Base-by-base conservation (phyloP, 768 basidiomycete species). In the Pleurotus platypus region DNA sequence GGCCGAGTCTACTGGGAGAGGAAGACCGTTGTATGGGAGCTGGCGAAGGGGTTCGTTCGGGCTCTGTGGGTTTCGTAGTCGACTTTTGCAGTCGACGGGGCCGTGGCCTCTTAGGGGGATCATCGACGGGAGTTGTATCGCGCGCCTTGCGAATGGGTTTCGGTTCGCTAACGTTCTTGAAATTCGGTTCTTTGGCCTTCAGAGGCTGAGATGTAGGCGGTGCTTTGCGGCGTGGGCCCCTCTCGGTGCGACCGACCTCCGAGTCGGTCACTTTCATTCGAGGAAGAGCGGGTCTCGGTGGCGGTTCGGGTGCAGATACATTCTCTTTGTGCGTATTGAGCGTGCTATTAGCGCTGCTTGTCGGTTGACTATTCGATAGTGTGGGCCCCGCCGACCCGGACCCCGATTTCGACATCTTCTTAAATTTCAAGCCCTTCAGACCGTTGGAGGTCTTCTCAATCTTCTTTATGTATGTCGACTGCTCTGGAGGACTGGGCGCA, bases 371-470 rank as follows among this genome's bases (percentile, higher is more conserved):
- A 63, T 63, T 5, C 30, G 30, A 35, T 35, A 11, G 30, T 35
- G 30, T 35, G 9, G 30, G 11, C 30, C 9, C 30, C 30, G 30
- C 30, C 4, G 12, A 27, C 6, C 7, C 64, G 59, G 1, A 3
- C 30, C 24, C 30, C 15, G 20, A 55, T 26, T 61, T 64, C 57
- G 69, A 75, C 22, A 65, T 76, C 63, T 64, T 78, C 12, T 59
- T 75, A 60, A 75, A 78, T 58, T 69, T 74, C 24, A 72, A 57
- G 4, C 7, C 42, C 51, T 68, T 67, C 26, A 63, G 26, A 9
- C 12, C 49, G 22, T 27, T 51, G 22, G 66, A 58, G 24, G 58
- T 48, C 50, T 61, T 58, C n/a, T 60, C 61, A 12, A 49, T 16
- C 43, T 45, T 50, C 13, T 50, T 30, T 9, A 35, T 20, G 15